Base-by-base conservation (phyloP, 139 green algal species). In the Pleodorina starrii region DNA sequence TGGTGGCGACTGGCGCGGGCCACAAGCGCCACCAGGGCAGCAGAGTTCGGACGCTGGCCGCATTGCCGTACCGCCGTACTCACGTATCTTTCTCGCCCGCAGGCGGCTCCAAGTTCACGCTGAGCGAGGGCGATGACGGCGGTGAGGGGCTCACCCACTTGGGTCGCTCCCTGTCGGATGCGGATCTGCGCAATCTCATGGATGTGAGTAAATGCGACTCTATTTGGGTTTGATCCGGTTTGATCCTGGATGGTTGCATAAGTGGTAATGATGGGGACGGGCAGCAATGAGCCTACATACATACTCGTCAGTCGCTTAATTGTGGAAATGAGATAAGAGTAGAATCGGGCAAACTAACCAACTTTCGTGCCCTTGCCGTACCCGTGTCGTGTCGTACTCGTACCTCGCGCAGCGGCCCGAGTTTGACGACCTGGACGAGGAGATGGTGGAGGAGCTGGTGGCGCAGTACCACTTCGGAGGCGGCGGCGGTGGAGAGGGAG, bases 391-490 rank as follows among this genome's bases (percentile, higher is more conserved):
- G 42, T 32, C 46, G 46, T 46, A 36, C 54, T 25, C n/a, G n/a
- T n/a, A n/a, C n/a, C n/a, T n/a, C n/a, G n/a, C 75, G 25, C 89
- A 89, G 85, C 25, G 32, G 40, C 90, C 90, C 29, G 90, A 92
- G 21, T 54, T 93, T 17, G 93, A 92, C 29, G 86, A 94, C 40
- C 16, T 95, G 10, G 95, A 96, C 75, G 94, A 95, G 42, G 93
- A 91, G 32, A 87, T 91, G 44, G 54, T 96, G 51, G 93, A 93
- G n/a, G 93, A 96, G 6, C 69, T 95, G 35, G 91, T 93, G 36
- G 40, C 83, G 71, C 51, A 93, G 44, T 93, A 95, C 87, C 93
- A 97, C 87, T 98, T 98, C 93, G 96, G 95, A 0, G 96, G 95
- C 0, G 96, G 96, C 14, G 96, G 95, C 0, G 87, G 35, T 0